Evolutionary conservation across 1,284 basidiomycete species (phyloP), one percentile per base, ranked within the genome.

Genomic region (Exobasidium rhododendri): DNA sequence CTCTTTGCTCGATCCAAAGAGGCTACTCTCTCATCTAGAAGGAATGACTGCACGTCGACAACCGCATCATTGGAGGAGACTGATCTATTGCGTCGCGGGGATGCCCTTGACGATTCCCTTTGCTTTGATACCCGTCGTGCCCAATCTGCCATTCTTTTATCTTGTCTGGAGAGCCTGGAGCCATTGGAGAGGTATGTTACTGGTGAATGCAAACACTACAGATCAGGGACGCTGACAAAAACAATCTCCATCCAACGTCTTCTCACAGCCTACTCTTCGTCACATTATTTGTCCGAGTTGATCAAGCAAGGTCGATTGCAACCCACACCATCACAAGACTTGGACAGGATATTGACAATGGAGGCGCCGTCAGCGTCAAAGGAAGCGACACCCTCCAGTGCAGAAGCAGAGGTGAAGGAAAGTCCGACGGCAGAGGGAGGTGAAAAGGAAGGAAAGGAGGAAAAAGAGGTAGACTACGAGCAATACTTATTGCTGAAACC

Each of bases 91-190:
- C 54, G 67, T 74, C 35, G 61, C 69, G 1, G 77, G 73, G 4
- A 74, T 77, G 65, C 69, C 71, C 13, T 53, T 78, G 45, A 78
- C 75, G 4, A 64, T 73, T 32, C 77, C 77, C 10, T 71, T 79
- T 55, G 70, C 71, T 2, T 57, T 79, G 13, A 59, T 79, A 35
- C 77, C 77, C 14, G 75, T 74, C 31, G 57, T 79, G 1, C 77
- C 77, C 56, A 79, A 79, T 55, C 40, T 79, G 40, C 70, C 72
- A 7, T 75, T 77, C 61, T 79, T 78, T 67, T 79, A 79, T 55
- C 63, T 78, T 20, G 72, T 75, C 31, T 79, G 71, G 68, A 55
- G 77, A 40, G 76, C 75, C 10, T 79, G 65, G 61, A 69, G 66
- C 44, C 73, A 75, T 54, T 75, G 73, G 71, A 67, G 69, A 61